These are phyloP conservation scores for Solanum tacnaense DNA, from an alignment of 257 asterid species.

Conservation along the genomic window DNA sequence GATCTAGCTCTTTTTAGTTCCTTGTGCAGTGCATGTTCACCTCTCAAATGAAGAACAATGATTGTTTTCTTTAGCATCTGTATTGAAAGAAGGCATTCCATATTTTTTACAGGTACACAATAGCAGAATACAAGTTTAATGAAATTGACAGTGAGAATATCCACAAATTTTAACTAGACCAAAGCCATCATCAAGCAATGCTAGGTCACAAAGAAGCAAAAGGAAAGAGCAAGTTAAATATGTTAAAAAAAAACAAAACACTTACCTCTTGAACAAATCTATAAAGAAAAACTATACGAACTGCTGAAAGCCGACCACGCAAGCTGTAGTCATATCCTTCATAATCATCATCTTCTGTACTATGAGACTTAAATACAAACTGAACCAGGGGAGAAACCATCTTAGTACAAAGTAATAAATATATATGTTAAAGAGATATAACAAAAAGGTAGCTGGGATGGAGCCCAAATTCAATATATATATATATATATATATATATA, in stretches of 20 bases:
- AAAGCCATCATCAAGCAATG: not conserved
- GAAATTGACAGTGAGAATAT: not conserved
- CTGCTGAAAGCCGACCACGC: slow-evolving; percentile 90
- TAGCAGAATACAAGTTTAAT: not conserved
- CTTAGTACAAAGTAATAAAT: not conserved
- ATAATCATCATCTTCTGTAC: slow-evolving; percentile 76
- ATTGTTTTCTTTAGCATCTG: not conserved
- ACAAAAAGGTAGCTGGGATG: not conserved
- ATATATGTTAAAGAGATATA: not conserved
- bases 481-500: not conserved
- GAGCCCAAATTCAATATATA: not conserved
- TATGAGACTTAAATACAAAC: slow-evolving; percentile 81
- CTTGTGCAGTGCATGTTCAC: not conserved
- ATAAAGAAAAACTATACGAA: slow-evolving; percentile 90
- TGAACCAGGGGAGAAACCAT: slow-evolving; percentile 21
- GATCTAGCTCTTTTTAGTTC: not conserved
- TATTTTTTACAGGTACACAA: not conserved
- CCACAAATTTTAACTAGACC: not conserved
- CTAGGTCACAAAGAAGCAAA: not conserved
- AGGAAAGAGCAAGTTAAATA: not conserved
- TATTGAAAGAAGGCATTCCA: not conserved
- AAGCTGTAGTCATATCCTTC: slow-evolving; percentile 91
- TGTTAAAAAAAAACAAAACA: not conserved
- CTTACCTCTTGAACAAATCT: slow-evolving; percentile 94
- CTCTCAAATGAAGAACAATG: not conserved